Evolutionary conservation across 1,284 basidiomycete genomes (phyloP), one percentile per base, ranked within the genome.

Genomic region (Puccinia novopanici): DNA sequence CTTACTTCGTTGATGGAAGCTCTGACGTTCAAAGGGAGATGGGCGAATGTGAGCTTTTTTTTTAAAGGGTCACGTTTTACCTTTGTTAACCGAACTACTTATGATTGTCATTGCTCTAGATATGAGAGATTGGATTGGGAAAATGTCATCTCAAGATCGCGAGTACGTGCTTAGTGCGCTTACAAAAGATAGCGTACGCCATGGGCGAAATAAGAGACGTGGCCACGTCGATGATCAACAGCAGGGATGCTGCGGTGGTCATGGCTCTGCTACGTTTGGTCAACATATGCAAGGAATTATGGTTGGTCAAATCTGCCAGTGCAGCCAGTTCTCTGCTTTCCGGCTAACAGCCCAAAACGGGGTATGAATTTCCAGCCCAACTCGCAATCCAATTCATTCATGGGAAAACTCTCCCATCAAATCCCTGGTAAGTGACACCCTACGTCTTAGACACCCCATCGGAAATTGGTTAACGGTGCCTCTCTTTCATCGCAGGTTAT

Each of bases 151-250:
- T 37, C 54, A 57, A 17, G 79, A 81, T 68, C 71, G 79, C 12
- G 59, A 63, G 2, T 84, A 83, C 81, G 84, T 84, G 77, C 83
- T 85, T 40, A 75, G 82, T 61, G 83, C 83, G 12, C 73, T 85
- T 48, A 84, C 84, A 22, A 84, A 84, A 82, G 83, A 84, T 30
- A 78, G 82, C 34, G 84, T 85, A 10, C 81, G 83, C 13, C 80
- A 81, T 50, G 82, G 83, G 82, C 84, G 83, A 82, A 85, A 85
- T 81, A 82, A 83, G 57, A 82, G 85, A 42, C 83, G 83, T 54
- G 85, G 84, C 0, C 82, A 82, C 61, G 82, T 81, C 54, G 70
- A 81, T 13, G 83, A 83, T 59, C 55, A 73, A 34, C 48, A 48
- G 24, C 71, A 72, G 34, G 72, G 72, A 54, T 65, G 72, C 40